phyloP scores from a whole-genome alignment of 2,329 filamentous ascomycete species.

The Fusarium poae region DNA sequence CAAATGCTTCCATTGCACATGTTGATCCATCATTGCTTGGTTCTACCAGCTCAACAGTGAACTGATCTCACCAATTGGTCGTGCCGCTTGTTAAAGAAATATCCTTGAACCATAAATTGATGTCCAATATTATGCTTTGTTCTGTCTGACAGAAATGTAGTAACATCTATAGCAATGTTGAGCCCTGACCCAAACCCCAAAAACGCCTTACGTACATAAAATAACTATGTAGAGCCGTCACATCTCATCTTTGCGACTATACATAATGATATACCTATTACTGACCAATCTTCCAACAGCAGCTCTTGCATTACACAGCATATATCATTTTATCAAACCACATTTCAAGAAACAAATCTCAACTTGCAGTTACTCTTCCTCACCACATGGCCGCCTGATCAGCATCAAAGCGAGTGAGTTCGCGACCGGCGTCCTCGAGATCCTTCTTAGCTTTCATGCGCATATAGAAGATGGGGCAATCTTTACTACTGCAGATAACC shows the following conservation, averaged over 20 bases:
- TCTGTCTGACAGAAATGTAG: constrained; percentile 28
- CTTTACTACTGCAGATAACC: constrained; percentile 95
- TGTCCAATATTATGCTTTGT: constrained; percentile 31
- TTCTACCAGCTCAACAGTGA: not conserved
- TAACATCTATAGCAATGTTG: constrained; percentile 41
- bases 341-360: not conserved
- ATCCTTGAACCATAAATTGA: not conserved
- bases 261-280: constrained; percentile 33
- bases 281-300: constrained; percentile 16
- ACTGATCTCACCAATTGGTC: not conserved
- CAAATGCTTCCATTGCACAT: constrained; percentile 11
- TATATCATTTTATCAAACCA: not conserved
- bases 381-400: constrained; percentile 78
- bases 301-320: not conserved
- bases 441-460: constrained; percentile 99
- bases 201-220: constrained; percentile 49
- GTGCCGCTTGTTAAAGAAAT: not conserved
- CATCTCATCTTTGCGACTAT: constrained; percentile 31
- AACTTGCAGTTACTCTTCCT: constrained; percentile 9
- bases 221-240: constrained; percentile 36
- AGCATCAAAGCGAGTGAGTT: constrained; percentile 88
- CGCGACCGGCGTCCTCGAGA: constrained; percentile 92
- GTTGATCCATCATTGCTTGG: constrained; percentile 8
- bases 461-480: constrained; percentile 99
- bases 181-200: constrained; percentile 29